Conservation (phyloP, 2,329 filamentous ascomycete genomes). For the Fusarium lateritium region DNA sequence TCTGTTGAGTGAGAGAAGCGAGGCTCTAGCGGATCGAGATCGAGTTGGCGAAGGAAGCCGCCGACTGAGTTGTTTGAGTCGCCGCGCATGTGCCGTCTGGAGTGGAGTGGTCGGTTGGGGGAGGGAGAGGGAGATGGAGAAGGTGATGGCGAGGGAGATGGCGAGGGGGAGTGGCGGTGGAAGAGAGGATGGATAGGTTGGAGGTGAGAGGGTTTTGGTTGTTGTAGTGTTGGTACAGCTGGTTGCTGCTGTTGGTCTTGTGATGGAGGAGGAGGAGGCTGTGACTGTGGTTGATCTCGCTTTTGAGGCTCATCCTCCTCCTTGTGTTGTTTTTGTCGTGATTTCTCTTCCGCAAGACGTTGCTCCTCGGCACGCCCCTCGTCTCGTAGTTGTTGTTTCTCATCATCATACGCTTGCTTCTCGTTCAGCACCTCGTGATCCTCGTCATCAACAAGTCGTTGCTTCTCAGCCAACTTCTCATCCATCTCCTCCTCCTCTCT, state of each 20-base stretch:
- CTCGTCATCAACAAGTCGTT: constrained; percentile 16
- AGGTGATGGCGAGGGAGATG: constrained; percentile 27
- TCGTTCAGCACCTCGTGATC: constrained; percentile 12
- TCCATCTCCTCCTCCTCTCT: constrained; percentile 16
- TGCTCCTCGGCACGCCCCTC: constrained; percentile 23
- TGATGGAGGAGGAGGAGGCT: neutral
- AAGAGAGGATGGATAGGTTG: constrained; percentile 42
- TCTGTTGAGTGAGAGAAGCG: constrained; percentile 51
- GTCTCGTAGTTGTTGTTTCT: constrained; percentile 6
- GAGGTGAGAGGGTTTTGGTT: constrained; percentile 30
- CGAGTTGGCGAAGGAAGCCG: constrained; percentile 41
- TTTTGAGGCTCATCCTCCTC: constrained; percentile 9
- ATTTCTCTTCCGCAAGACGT: constrained; percentile 8
- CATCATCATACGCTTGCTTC: constrained; percentile 5
- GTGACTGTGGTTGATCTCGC: constrained; percentile 10
- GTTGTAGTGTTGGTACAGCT: constrained; percentile 18
- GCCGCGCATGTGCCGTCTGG: constrained; percentile 24
- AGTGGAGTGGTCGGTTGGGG: constrained; percentile 13
- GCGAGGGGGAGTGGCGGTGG: constrained; percentile 33
- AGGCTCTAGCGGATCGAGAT: constrained; percentile 41
- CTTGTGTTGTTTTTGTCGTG: neutral
- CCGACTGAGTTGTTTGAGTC: constrained; percentile 35
- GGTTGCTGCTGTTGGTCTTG: constrained; percentile 16
- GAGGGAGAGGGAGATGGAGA: constrained; percentile 34
- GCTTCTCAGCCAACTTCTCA: constrained; percentile 32